A percentile compares a stretch with the other conserved stretches of the same genome.
Evolutionary conservation across 306 rosid genomes (phyloP).

Genomic region (Rubus parviflorus): DNA sequence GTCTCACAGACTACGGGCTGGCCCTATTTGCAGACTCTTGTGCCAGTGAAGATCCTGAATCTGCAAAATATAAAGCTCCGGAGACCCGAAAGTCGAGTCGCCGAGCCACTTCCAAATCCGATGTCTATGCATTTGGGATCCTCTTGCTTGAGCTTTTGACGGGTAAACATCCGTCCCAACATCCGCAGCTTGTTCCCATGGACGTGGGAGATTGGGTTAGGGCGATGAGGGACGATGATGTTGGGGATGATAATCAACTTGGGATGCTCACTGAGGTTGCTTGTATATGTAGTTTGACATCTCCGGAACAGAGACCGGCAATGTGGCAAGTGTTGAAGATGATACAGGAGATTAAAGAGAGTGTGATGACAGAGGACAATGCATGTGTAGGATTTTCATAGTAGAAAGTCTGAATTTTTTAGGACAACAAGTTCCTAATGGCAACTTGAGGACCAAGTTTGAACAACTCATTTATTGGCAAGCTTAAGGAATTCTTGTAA

Average conservation of each 20-base stretch:
- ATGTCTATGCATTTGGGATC: conserved; percentile 74
- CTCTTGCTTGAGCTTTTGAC: conserved; percentile 88
- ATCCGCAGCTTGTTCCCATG: conserved; percentile 66
- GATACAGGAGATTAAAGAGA: conserved; percentile 88
- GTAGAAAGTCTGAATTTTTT: conserved; percentile 12
- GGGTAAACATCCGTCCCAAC: conserved; percentile 81
- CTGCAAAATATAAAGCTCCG: conserved; percentile 67
- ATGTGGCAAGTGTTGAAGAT: conserved; percentile 91
- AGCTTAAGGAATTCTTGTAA: background rate
- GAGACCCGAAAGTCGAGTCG: conserved; percentile 61
- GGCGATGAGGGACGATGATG: conserved; percentile 73
- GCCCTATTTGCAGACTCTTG: conserved; percentile 52
- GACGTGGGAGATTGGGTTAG: conserved; percentile 83
- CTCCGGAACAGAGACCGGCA: conserved; percentile 92
- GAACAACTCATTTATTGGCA: conserved; percentile 16
- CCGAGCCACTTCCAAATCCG: conserved; percentile 59
- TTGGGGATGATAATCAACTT: conserved; percentile 57
- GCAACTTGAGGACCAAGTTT: conserved; percentile 7
- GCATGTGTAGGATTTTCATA: conserved; percentile 34
- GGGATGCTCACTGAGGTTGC: conserved; percentile 96
- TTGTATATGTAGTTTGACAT: conserved; percentile 69
- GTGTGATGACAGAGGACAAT: conserved; percentile 44
- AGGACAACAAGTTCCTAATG: background rate
- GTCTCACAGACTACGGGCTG: conserved; percentile 76
- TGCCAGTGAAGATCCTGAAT: conserved; percentile 53